These are phyloP conservation scores for Pterulicium gracile DNA, from an alignment of 1,284 basidiomycete species.

Conservation along the genomic window DNA sequence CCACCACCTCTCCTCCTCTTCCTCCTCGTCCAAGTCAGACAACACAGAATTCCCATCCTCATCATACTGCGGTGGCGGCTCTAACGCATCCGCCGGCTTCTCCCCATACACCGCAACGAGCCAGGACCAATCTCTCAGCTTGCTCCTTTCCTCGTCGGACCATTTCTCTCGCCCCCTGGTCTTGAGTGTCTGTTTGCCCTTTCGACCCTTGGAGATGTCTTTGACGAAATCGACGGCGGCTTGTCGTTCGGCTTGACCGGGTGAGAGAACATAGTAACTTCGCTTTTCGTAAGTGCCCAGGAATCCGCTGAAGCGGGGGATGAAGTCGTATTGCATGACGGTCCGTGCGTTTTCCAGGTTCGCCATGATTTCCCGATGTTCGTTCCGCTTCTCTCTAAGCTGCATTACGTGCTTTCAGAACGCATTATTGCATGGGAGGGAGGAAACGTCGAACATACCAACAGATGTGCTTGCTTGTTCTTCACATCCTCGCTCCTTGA, in stretches of 20 bases:
- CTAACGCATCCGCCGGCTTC: slow-evolving; percentile 25
- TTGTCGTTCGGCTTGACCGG: slow-evolving; percentile 34
- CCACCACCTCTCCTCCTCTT: slow-evolving; percentile 49
- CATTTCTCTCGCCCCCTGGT: slow-evolving; percentile 16
- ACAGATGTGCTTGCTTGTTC: slow-evolving; percentile 14
- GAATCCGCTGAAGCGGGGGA: slow-evolving; percentile 29
- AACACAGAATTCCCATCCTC: slow-evolving; percentile 13
- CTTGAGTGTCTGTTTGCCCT: slow-evolving; percentile 15
- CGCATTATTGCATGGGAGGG: neutral
- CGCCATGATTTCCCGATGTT: slow-evolving; percentile 25
- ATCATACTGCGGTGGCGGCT: slow-evolving; percentile 15
- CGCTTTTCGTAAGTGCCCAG: slow-evolving; percentile 47
- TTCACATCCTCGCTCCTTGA: slow-evolving; percentile 10
- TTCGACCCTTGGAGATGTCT: slow-evolving; percentile 12
- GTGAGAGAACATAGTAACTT: slow-evolving; percentile 42
- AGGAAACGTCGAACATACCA: slow-evolving; percentile 19
- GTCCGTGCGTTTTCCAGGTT: slow-evolving; percentile 31
- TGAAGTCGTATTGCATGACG: slow-evolving; percentile 15
- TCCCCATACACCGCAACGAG: slow-evolving; percentile 63
- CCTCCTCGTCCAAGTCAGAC: slow-evolving; percentile 24
- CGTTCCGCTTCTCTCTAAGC: slow-evolving; percentile 21
- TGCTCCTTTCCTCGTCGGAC: slow-evolving; percentile 33
- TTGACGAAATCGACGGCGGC: slow-evolving; percentile 31
- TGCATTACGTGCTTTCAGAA: slow-evolving; percentile 7
- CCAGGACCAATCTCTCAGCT: slow-evolving; percentile 55